These are phyloP conservation scores for Phylloporus sp. DNA, from an alignment of 1,284 basidiomycete genomes.

Conservation along the genomic window DNA sequence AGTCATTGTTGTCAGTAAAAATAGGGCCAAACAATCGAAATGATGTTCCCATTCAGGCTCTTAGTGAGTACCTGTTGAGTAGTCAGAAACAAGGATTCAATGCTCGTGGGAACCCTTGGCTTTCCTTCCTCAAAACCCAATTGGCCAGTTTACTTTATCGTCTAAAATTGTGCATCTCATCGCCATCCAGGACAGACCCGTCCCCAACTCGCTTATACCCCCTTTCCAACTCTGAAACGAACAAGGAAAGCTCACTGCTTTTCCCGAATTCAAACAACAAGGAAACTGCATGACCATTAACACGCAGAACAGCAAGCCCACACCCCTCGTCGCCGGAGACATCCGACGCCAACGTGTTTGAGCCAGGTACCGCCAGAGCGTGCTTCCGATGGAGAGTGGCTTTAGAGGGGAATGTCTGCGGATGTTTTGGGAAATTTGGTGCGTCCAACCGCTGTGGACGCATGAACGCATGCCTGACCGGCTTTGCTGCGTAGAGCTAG, in stretches of 20 bases:
- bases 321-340: background rate
- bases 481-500: conserved; percentile 16
- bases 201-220: background rate
- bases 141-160: conserved; percentile 7
- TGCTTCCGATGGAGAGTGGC: conserved; percentile 6
- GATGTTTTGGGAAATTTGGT: conserved; percentile 15
- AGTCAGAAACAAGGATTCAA: too few relatives aligned
- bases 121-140: too few relatives aligned
- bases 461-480: background rate
- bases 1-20: too few relatives aligned
- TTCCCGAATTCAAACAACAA: too few relatives aligned
- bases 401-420: conserved; percentile 26
- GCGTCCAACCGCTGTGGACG: background rate
- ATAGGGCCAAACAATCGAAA: too few relatives aligned
- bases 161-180: conserved; percentile 12
- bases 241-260: background rate
- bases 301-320: conserved; percentile 8
- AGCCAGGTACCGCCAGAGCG: too few relatives aligned
- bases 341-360: background rate
- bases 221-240: too few relatives aligned
- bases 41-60: too few relatives aligned
- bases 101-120: too few relatives aligned
- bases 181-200: background rate
- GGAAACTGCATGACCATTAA: too few relatives aligned
- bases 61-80: too few relatives aligned